Evolutionary conservation across 129 eudicot genomes (phyloP).

Genomic region (Kitagawia praeruptora): DNA sequence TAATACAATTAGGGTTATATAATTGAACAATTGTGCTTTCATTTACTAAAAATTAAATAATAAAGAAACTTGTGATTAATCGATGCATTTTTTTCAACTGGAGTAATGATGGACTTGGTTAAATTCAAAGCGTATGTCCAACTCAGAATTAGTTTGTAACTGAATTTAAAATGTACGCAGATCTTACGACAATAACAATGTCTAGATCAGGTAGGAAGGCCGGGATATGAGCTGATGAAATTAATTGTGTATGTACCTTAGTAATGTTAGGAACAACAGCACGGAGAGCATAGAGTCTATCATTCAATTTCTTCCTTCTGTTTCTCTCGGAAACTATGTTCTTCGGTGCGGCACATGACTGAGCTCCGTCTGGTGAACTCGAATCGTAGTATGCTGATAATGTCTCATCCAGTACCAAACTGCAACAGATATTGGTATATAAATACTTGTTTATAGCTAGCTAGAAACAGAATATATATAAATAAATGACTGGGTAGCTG

Average conservation of each 20-base stretch:
- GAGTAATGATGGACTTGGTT: background rate
- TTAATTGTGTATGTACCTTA: background rate
- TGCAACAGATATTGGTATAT: background rate
- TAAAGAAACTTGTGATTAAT: background rate
- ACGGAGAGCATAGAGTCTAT: conserved; percentile 51
- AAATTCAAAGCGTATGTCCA: background rate
- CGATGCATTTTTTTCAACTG: background rate
- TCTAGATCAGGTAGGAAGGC: background rate
- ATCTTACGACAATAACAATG: background rate
- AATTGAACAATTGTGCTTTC: background rate
- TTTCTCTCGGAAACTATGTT: conserved; percentile 15
- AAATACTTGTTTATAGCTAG: no score
- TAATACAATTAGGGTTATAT: background rate
- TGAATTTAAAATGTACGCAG: background rate
- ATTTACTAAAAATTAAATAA: background rate
- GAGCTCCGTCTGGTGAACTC: background rate
- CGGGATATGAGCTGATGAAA: background rate
- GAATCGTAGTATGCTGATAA: conserved; percentile 1
- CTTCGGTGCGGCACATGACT: background rate
- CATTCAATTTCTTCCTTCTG: conserved; percentile 70
- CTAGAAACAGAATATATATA: background rate
- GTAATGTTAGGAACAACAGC: conserved; percentile 1
- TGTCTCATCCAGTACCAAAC: background rate
- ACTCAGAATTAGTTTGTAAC: background rate
- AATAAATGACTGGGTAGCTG: background rate